Evolutionary conservation across 2,329 filamentous ascomycete genomes (phyloP).

Genomic region (Epichloe glyceriae): DNA sequence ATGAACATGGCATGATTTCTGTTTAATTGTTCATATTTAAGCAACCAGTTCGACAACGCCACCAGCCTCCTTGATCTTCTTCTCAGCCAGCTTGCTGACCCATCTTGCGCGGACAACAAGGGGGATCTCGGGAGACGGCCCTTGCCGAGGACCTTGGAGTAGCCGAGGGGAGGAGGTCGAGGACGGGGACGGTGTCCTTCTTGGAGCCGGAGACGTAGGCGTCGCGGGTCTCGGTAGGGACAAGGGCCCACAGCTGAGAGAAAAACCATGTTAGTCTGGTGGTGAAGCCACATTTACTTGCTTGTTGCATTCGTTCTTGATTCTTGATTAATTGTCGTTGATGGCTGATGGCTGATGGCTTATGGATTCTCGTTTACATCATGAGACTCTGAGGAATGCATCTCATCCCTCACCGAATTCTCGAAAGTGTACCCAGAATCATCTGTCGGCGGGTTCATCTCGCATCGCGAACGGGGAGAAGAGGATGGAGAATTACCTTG

Average conservation of each 20-base stretch:
- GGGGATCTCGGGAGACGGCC: slow-evolving; percentile 83
- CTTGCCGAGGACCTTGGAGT: slow-evolving; percentile 98
- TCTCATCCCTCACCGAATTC: not conserved
- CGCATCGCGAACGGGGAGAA: not conserved
- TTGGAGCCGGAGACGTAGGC: slow-evolving; percentile 72
- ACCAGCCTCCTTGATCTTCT: slow-evolving; percentile 97
- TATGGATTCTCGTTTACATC: too few relatives aligned
- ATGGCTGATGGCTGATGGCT: too few relatives aligned
- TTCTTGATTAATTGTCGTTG: too few relatives aligned
- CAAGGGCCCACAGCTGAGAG: slow-evolving; percentile 78
- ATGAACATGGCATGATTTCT: not conserved
- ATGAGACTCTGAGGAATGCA: not conserved
- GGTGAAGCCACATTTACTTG: not conserved
- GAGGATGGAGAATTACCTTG: slow-evolving; percentile 50
- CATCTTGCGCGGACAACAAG: slow-evolving; percentile 90
- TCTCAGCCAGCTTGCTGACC: slow-evolving; percentile 91
- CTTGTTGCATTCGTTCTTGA: not conserved
- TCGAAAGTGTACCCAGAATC: not conserved
- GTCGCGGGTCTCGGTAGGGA: slow-evolving; percentile 85
- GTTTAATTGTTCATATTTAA: slow-evolving; percentile 29
- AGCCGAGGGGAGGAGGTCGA: slow-evolving; percentile 94
- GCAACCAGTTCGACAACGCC: slow-evolving; percentile 92
- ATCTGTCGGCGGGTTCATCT: not conserved
- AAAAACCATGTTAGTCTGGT: slow-evolving; percentile 15
- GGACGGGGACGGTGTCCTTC: slow-evolving; percentile 87